Conservation (phyloP, 1,284 basidiomycete species). For the Chalciporus sp. region DNA sequence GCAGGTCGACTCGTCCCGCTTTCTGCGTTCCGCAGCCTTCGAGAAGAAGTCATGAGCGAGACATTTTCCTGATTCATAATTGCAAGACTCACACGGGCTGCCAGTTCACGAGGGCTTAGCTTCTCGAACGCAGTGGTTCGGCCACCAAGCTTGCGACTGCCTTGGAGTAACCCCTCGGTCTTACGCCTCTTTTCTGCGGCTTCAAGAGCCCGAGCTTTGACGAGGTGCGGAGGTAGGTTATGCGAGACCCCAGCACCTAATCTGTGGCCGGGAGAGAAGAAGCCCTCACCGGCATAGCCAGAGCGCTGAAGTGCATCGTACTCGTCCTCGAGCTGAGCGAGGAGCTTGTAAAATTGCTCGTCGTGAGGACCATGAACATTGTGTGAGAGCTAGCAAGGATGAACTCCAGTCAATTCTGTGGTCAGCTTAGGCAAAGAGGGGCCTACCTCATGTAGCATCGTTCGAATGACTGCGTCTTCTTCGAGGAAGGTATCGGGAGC, state of each 20-base stretch:
- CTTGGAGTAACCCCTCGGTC: conserved; percentile 49
- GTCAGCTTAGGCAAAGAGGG: not conserved
- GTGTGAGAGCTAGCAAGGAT: conserved; percentile 69
- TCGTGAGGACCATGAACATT: conserved; percentile 89
- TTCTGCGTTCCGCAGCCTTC: conserved; percentile 81
- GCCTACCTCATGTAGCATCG: conserved; percentile 85
- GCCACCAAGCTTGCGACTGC: conserved; percentile 60
- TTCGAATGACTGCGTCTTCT: conserved; percentile 70
- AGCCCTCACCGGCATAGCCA: conserved; percentile 84
- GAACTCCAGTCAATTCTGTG: not conserved
- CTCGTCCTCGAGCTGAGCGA: conserved; percentile 79
- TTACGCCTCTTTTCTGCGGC: conserved; percentile 74
- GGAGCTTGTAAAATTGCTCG: conserved; percentile 78
- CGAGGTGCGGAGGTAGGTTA: conserved; percentile 64
- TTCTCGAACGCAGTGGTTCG: conserved; percentile 35
- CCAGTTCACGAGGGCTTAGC: conserved; percentile 68
- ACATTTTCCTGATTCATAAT: not conserved
- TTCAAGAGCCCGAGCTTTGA: conserved; percentile 65
- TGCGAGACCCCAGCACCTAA: conserved; percentile 66
- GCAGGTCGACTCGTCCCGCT: conserved; percentile 72
- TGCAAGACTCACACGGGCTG: conserved; percentile 65
- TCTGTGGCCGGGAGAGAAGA: conserved; percentile 69
- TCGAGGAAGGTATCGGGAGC: conserved; percentile 75
- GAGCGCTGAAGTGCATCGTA: conserved; percentile 73
- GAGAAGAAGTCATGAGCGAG: not conserved